A percentile compares a stretch with the other conserved stretches of the same genome.
Evolutionary conservation across 441 rosid species (phyloP).

Genomic region (Omphalea diandra): DNA sequence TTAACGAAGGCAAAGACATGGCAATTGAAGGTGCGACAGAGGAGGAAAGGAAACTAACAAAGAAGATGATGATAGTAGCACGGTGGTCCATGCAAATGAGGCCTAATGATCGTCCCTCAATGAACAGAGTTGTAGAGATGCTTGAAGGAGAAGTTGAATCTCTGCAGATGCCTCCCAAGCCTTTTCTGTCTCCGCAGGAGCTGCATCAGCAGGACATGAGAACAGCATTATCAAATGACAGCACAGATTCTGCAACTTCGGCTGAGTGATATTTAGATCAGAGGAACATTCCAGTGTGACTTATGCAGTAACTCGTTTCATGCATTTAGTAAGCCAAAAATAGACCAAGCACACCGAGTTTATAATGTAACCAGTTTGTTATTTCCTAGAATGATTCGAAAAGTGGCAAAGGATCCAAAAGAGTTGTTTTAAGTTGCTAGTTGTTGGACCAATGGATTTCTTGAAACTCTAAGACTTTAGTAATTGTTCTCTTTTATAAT

Average conservation of each 20-base stretch:
- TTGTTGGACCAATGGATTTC: no score
- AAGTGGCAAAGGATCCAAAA: no score
- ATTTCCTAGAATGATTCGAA: no score
- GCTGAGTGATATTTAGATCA: no score
- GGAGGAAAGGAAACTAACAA: not conserved
- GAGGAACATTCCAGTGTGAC: not conserved
- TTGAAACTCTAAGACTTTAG: no score
- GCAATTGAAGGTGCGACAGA: conserved; percentile 5
- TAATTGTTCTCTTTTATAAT: no score
- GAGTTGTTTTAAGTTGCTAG: no score
- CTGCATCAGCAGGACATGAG: not conserved
- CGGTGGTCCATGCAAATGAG: conserved; percentile 20
- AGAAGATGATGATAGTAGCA: conserved; percentile 17
- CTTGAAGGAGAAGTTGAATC: conserved; percentile 6
- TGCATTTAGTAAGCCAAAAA: not conserved
- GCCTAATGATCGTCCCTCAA: conserved; percentile 13
- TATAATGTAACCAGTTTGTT: no score
- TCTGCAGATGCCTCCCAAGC: conserved; percentile 15
- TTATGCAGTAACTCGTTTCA: not conserved
- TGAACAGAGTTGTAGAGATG: conserved; percentile 18
- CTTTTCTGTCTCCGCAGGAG: conserved; percentile 6
- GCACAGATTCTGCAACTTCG: not conserved
- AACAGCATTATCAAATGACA: not conserved
- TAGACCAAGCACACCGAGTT: no score
- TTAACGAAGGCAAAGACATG: not conserved